These are phyloP conservation scores for Echites panduratus DNA, from an alignment of 257 asterid genomes.

Conservation along the genomic window DNA sequence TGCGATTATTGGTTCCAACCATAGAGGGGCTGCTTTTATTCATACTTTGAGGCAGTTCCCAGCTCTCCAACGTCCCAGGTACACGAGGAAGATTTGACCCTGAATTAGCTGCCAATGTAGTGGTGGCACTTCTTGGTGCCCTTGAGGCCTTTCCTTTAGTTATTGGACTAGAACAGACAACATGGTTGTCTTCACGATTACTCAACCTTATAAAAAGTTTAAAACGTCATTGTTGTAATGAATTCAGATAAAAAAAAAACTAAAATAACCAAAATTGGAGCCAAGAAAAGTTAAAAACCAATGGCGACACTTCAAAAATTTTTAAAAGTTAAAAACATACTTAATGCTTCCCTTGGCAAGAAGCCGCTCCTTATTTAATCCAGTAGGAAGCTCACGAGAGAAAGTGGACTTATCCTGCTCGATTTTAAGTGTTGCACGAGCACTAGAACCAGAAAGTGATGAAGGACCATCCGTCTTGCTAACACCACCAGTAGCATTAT, in stretches of 20 bases:
- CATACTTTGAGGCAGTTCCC: slow-evolving; percentile 65
- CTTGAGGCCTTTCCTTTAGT: slow-evolving; percentile 90
- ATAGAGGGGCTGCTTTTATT: slow-evolving; percentile 46
- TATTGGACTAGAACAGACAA: slow-evolving; percentile 42
- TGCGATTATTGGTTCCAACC: slow-evolving; percentile 67
- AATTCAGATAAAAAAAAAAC: neutral
- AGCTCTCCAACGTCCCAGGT: slow-evolving; percentile 71
- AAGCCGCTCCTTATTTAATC: slow-evolving; percentile 63
- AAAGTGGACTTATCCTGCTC: slow-evolving; percentile 66
- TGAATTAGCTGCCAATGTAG: slow-evolving; percentile 37
- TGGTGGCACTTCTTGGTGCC: slow-evolving; percentile 69
- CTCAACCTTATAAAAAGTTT: slow-evolving; percentile 50
- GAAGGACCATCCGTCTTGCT: slow-evolving; percentile 57
- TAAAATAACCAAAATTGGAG: neutral
- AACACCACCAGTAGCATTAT: slow-evolving; percentile 35
- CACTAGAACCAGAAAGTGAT: slow-evolving; percentile 58
- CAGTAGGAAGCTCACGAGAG: slow-evolving; percentile 61
- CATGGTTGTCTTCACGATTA: slow-evolving; percentile 66
- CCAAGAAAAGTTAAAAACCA: slow-evolving; percentile 10
- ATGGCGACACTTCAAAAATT: neutral
- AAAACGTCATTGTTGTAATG: slow-evolving; percentile 7
- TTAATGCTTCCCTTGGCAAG: slow-evolving; percentile 63
- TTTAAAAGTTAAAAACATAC: slow-evolving; percentile 39
- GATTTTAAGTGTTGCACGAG: slow-evolving; percentile 56
- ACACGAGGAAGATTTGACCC: slow-evolving; percentile 47